These are phyloP conservation scores for Candida albicans DNA, from an alignment of 1,139 yeast species.

Conservation along the genomic window DNA sequence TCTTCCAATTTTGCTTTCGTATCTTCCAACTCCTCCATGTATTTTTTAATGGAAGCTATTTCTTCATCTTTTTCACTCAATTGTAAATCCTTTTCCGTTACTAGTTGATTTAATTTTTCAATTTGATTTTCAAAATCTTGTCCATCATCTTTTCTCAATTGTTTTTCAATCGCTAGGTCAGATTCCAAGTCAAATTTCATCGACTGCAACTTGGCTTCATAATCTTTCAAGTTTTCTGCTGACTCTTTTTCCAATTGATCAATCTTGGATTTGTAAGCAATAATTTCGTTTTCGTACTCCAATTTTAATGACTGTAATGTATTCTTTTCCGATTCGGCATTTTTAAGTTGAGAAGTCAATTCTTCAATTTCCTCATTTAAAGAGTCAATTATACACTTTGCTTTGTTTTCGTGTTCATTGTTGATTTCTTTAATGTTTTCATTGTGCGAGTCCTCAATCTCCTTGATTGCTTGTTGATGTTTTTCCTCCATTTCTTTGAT, in stretches of 20 bases:
- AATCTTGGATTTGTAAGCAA: neutral
- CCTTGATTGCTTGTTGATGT: neutral
- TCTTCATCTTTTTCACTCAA: slow-evolving; percentile 1
- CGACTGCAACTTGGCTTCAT: neutral
- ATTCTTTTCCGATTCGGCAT: neutral
- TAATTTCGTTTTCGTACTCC: neutral
- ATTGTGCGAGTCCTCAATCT: neutral
- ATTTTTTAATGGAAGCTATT: neutral
- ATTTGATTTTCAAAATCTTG: slow-evolving; percentile 1
- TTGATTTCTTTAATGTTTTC: neutral
- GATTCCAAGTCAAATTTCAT: slow-evolving; percentile 9
- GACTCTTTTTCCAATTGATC: slow-evolving; percentile 1
- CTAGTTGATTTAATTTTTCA: slow-evolving; percentile 1
- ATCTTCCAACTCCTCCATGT: neutral
- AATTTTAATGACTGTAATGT: neutral
- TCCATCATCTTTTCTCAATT: slow-evolving; percentile 1
- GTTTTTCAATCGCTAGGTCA: slow-evolving; percentile 8
- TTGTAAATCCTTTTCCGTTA: neutral
- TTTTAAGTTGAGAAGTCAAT: slow-evolving; percentile 3
- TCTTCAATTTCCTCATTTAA: slow-evolving; percentile 2
- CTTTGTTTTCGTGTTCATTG: neutral
- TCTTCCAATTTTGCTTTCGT: neutral
- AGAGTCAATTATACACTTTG: neutral
- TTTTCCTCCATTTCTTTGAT: neutral
- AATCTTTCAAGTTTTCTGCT: neutral